Percentiles rank a stretch among this genome's conserved stretches.
Evolutionary conservation across 106 monocot species (phyloP).

Genomic region (Vanilla planifolia): DNA sequence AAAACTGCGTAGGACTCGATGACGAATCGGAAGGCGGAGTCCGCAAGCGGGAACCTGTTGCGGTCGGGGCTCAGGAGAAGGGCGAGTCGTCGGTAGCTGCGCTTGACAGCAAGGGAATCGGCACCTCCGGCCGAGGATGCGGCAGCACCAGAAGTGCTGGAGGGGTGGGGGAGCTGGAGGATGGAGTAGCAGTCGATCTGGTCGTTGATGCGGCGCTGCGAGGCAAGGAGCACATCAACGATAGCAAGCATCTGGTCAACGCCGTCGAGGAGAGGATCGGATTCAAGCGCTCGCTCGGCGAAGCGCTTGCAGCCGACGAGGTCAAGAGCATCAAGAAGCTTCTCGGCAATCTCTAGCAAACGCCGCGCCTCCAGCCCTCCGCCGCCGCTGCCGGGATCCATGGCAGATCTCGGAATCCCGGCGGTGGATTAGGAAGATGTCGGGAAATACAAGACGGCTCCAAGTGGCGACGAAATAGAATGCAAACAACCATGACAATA

Average conservation of each 20-base stretch:
- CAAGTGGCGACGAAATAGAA: no score
- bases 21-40: conserved; percentile 32
- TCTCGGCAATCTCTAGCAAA: conserved; percentile 11
- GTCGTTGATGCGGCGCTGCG: conserved; percentile 34
- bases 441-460: no score
- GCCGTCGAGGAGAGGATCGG: conserved; percentile 23
- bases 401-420: not conserved
- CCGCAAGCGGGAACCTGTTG: conserved; percentile 24
- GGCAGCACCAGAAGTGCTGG: not conserved
- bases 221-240: conserved; percentile 58
- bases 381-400: conserved; percentile 8
- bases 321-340: conserved; percentile 17
- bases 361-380: conserved; percentile 7
- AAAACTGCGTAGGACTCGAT: conserved; percentile 30
- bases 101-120: conserved; percentile 13
- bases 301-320: conserved; percentile 24
- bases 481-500: no score
- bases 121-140: conserved; percentile 7
- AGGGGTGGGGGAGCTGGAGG: conserved; percentile 30
- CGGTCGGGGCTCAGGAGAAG: conserved; percentile 42
- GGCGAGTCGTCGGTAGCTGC: conserved; percentile 54
- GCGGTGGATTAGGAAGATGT: no score
- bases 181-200: conserved; percentile 60
- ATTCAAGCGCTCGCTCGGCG: conserved; percentile 18
- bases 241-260: conserved; percentile 54